A percentile compares a stretch with the other conserved stretches of the same genome.
These are phyloP conservation scores for Tuber brumale DNA, from an alignment of 495 filamentous ascomycete genomes.

Conservation along the genomic window DNA sequence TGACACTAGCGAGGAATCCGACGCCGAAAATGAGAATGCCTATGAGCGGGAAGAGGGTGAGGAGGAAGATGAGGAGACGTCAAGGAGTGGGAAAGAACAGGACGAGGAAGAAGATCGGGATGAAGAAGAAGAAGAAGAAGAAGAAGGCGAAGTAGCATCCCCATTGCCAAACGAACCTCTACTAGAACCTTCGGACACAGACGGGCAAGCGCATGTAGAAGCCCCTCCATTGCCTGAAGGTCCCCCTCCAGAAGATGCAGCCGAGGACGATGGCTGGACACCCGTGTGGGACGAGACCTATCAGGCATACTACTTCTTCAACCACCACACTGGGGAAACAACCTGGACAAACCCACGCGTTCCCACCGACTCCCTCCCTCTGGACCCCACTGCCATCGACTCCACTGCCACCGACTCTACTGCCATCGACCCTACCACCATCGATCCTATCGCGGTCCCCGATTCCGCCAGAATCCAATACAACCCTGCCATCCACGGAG, in stretches of 20 bases:
- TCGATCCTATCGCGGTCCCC: constrained; percentile 14
- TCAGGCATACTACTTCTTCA: constrained; percentile 82
- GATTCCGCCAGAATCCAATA: constrained; percentile 48
- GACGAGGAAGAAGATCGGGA: constrained; percentile 12
- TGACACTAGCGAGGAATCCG: constrained; percentile 9
- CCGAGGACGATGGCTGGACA: constrained; percentile 80
- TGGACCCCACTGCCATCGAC: constrained; percentile 10
- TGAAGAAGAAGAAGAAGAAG: constrained; percentile 16
- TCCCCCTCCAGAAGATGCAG: constrained; percentile 52
- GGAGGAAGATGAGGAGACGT: constrained; percentile 11
- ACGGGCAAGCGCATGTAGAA: constrained; percentile 6
- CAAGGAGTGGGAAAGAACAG: background rate
- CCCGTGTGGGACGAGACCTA: constrained; percentile 69
- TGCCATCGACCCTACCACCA: constrained; percentile 21
- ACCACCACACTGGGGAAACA: constrained; percentile 64
- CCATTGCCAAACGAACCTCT: background rate
- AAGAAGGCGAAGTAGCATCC: constrained; percentile 31
- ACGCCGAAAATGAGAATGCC: constrained; percentile 11
- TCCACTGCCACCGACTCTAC: constrained; percentile 14
- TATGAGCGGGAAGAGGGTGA: constrained; percentile 2
- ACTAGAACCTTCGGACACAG: background rate
- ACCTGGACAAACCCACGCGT: constrained; percentile 91
- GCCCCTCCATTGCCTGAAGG: constrained; percentile 51
- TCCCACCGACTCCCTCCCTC: constrained; percentile 44
- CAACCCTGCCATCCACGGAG: constrained; percentile 90